Conservation (phyloP, 2,329 filamentous ascomycete genomes). For the Penicillium oxalicum region DNA sequence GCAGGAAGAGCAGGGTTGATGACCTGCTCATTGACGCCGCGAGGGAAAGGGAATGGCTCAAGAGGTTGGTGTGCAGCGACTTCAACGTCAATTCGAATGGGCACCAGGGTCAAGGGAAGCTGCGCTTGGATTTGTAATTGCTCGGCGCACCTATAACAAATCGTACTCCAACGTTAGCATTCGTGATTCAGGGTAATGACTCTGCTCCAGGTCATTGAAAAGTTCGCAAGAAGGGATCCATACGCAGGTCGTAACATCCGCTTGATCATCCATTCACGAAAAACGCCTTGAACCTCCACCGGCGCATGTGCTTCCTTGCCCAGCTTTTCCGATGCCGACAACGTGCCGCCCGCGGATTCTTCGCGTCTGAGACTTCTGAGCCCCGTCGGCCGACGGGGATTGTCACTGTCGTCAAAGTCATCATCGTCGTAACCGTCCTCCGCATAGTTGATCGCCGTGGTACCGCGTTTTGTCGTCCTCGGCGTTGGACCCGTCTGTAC, state of each 20-base stretch:
- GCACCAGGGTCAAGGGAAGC: conserved; percentile 83
- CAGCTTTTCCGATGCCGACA: conserved; percentile 65
- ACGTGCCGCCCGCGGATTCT: conserved; percentile 59
- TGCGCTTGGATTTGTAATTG: conserved; percentile 62
- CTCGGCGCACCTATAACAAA: conserved; percentile 43
- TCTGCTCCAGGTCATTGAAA: neutral
- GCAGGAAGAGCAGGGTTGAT: conserved; percentile 65
- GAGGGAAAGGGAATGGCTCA: conserved; percentile 43
- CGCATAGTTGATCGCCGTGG: conserved; percentile 94
- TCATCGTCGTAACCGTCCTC: conserved; percentile 86
- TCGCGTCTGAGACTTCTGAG: conserved; percentile 76
- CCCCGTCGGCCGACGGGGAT: conserved; percentile 66
- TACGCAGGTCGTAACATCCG: conserved; percentile 44
- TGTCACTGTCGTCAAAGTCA: conserved; percentile 59
- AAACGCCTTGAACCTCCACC: conserved; percentile 81
- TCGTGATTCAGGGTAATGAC: no score
- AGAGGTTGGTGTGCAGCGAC: conserved; percentile 61
- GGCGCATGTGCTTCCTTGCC: conserved; percentile 76
- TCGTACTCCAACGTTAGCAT: conserved; percentile 7
- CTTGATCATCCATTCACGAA: conserved; percentile 93
- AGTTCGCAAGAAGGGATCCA: conserved; percentile 17
- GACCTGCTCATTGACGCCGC: conserved; percentile 35
- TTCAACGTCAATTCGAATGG: conserved; percentile 93
- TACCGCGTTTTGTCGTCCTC: conserved; percentile 94
- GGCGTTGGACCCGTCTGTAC: conserved; percentile 61